Conservation (phyloP, 805 yeast species). For the Babjeviella inositovora region DNA sequence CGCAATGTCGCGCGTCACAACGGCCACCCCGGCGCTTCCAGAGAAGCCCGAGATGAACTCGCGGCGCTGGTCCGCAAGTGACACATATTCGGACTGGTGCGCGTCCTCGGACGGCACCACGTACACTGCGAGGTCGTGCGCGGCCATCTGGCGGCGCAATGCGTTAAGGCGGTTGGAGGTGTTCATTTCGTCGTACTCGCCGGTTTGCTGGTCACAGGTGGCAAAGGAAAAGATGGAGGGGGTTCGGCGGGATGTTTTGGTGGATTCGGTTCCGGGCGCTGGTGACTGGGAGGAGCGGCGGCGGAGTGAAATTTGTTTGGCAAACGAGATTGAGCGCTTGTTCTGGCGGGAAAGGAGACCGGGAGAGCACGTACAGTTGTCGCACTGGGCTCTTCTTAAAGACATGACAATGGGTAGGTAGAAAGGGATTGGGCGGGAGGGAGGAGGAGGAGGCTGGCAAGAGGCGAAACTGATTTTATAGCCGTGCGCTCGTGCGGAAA, state of each 20-base stretch:
- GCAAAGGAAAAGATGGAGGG: conserved; percentile 21
- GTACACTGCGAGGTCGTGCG: conserved; percentile 52
- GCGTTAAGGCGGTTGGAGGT: conserved; percentile 42
- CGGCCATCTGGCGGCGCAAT: conserved; percentile 50
- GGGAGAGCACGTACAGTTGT: conserved; percentile 74
- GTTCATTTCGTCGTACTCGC: conserved; percentile 24
- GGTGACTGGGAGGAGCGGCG: not conserved
- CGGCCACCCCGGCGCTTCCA: conserved; percentile 87
- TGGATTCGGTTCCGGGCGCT: not conserved
- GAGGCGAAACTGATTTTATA: too few species aligned
- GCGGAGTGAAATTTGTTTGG: conserved; percentile 14
- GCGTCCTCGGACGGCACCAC: conserved; percentile 79
- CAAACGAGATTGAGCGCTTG: conserved; percentile 38
- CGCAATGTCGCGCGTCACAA: conserved; percentile 40
- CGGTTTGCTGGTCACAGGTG: too few species aligned
- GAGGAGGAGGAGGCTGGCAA: too few species aligned
- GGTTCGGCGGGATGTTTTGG: too few species aligned
- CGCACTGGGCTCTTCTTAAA: conserved; percentile 36
- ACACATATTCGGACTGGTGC: conserved; percentile 84
- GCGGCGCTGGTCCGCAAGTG: conserved; percentile 68
- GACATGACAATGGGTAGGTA: too few species aligned
- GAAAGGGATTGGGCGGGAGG: too few species aligned
- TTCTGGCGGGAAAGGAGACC: conserved; percentile 58
- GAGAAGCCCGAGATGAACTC: conserved; percentile 77
- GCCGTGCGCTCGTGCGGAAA: too few species aligned